These are phyloP conservation scores for Monosporascus sp. DNA, from an alignment of 2,329 filamentous ascomycete genomes.

Conservation along the genomic window DNA sequence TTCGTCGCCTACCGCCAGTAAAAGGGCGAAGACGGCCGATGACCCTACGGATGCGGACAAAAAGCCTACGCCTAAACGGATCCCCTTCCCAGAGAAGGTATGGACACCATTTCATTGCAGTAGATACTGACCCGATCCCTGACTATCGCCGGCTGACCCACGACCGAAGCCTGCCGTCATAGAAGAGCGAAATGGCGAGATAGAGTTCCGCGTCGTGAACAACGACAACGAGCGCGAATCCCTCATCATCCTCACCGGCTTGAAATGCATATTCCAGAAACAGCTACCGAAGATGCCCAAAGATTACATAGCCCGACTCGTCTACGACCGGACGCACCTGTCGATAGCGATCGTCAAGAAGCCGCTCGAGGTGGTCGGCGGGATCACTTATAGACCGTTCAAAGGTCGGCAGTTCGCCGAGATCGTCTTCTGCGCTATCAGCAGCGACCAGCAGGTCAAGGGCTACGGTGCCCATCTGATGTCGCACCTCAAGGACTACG, in stretches of 20 bases:
- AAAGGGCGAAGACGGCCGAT: conserved; percentile 55
- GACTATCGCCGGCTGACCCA: conserved; percentile 17
- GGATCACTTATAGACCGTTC: conserved; percentile 95
- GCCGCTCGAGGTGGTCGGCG: conserved; percentile 89
- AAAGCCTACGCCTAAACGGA: conserved; percentile 54
- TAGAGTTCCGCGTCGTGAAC: conserved; percentile 96
- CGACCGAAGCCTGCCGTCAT: conserved; percentile 69
- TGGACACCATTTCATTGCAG: background rate
- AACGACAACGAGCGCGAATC: conserved; percentile 87
- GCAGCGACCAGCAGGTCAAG: conserved; percentile 96
- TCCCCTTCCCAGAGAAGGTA: conserved; percentile 88
- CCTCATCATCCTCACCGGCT: conserved; percentile 86
- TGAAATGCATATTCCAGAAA: conserved; percentile 98
- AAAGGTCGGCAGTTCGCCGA: conserved; percentile 89
- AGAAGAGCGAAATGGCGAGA: conserved; percentile 89
- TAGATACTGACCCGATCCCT: conserved; percentile 8
- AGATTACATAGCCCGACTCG: conserved; percentile 94
- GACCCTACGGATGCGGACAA: conserved; percentile 42
- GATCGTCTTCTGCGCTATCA: conserved; percentile 98
- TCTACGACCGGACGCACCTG: conserved; percentile 94
- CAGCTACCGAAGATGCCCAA: conserved; percentile 99
- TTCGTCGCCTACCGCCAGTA: conserved; percentile 55
- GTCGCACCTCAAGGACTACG: conserved; percentile 97
- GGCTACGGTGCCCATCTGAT: conserved; percentile 97
- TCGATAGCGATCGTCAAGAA: conserved; percentile 98